Conservation (phyloP, 2,329 filamentous ascomycete species). For the Penicillium rolfsii region DNA sequence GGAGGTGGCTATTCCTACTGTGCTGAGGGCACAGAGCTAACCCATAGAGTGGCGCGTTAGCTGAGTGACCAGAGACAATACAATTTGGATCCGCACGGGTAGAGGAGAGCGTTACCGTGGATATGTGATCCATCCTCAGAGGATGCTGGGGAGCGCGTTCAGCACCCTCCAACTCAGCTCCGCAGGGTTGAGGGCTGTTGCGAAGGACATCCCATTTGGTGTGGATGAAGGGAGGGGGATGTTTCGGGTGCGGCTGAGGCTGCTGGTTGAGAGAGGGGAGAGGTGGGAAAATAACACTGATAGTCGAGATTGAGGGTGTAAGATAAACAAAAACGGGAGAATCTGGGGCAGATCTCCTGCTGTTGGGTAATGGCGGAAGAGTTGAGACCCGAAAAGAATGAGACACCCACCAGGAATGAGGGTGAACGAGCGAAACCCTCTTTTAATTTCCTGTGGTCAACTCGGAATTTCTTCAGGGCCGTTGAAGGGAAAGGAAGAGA, state of each 20-base stretch:
- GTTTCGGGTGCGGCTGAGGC: conserved; percentile 1
- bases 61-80: background rate
- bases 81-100: background rate
- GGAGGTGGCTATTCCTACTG: conserved; percentile 62
- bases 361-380: too few species aligned
- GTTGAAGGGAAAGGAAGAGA: conserved; percentile 10
- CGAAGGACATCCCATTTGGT: conserved; percentile 41
- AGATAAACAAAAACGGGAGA: conserved; percentile 4
- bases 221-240: conserved; percentile 7
- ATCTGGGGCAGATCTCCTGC: background rate
- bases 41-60: conserved; percentile 12
- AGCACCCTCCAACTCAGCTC: conserved; percentile 40
- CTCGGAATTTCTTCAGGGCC: conserved; percentile 8
- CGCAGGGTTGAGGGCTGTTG: conserved; percentile 36
- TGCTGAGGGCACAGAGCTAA: conserved; percentile 66
- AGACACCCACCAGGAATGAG: conserved; percentile 22
- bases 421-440: conserved; percentile 13
- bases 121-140: conserved; percentile 47
- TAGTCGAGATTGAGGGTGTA: background rate
- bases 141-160: conserved; percentile 34
- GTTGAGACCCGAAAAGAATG: background rate
- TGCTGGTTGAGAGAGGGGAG: conserved; percentile 5
- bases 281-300: conserved; percentile 7
- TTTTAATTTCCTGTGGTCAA: background rate
- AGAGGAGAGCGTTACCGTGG: conserved; percentile 39